phyloP scores from a whole-genome alignment of 1,139 yeast genomes.

The Wickerhamomyces sp. region DNA sequence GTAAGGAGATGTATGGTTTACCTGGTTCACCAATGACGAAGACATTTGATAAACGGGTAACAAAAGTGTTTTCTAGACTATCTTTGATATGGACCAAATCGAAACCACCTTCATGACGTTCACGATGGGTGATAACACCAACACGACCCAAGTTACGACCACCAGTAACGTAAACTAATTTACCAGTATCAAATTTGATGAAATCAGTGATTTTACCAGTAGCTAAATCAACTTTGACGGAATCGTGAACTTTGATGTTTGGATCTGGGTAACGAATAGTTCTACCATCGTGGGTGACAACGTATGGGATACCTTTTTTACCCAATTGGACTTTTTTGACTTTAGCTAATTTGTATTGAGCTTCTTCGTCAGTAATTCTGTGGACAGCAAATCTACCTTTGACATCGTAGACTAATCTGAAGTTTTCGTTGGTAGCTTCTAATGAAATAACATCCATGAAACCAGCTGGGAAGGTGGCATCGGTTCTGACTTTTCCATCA shows the following conservation, averaged over 20 bases:
- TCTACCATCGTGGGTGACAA: conserved; percentile 99
- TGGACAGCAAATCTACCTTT: conserved; percentile 99
- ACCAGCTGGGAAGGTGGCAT: conserved; percentile 97
- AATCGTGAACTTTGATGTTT: conserved; percentile 90
- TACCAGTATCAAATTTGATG: conserved; percentile 95
- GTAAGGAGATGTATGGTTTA: conserved; percentile 95
- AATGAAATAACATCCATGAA: conserved; percentile 97
- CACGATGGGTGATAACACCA: conserved; percentile 97
- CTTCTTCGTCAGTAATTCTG: conserved; percentile 99
- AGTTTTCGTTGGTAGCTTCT: conserved; percentile 98
- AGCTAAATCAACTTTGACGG: conserved; percentile 93
- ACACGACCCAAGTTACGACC: conserved; percentile 99
- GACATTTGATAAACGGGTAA: conserved; percentile 95
- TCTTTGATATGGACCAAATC: conserved; percentile 99
- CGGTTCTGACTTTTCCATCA: conserved; percentile 99
- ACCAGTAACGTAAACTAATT: conserved; percentile 96
- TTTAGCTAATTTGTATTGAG: conserved; percentile 95
- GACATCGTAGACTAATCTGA: conserved; percentile 96
- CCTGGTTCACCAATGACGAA: conserved; percentile 98
- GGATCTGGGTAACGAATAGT: conserved; percentile 99
- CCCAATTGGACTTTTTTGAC: conserved; percentile 97
- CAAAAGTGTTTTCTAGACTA: conserved; percentile 94
- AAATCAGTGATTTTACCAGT: conserved; percentile 90
- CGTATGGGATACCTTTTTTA: conserved; percentile 96
- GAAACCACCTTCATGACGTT: conserved; percentile 99